Percentiles rank a stretch among this genome's conserved stretches.
These are phyloP conservation scores for Spiromastix sp. DNA, from an alignment of 2,329 filamentous ascomycete genomes.

Conservation along the genomic window DNA sequence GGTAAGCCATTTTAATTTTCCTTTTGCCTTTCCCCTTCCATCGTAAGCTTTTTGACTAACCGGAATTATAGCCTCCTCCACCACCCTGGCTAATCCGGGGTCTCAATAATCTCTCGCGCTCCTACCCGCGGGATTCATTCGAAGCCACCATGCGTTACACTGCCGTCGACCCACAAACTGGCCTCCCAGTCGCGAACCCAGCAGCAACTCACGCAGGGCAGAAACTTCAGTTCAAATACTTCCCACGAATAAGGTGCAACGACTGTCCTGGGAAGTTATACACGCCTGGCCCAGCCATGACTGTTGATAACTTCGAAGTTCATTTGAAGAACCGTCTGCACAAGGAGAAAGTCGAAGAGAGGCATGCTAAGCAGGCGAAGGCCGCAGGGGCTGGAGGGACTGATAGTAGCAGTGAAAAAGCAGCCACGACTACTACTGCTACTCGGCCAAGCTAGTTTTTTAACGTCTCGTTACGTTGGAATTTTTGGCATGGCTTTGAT, in stretches of 20 bases:
- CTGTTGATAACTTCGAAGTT: constrained; percentile 83
- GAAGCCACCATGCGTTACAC: constrained; percentile 87
- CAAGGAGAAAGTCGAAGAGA: constrained; percentile 56
- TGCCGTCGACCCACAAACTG: constrained; percentile 63
- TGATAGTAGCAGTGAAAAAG: too few relatives aligned
- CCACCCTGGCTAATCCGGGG: constrained; percentile 75
- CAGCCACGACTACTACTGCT: not conserved
- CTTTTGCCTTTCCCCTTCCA: not conserved
- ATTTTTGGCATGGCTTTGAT: too few relatives aligned
- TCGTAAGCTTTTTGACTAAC: not conserved
- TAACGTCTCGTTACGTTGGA: too few relatives aligned
- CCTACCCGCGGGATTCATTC: constrained; percentile 72
- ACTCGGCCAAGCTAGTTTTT: not conserved
- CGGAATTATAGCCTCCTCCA: constrained; percentile 55
- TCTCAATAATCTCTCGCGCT: constrained; percentile 58
- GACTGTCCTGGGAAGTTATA: constrained; percentile 94
- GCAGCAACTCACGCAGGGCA: constrained; percentile 44
- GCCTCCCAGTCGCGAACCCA: constrained; percentile 49
- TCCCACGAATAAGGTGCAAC: constrained; percentile 80
- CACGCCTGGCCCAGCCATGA: constrained; percentile 74
- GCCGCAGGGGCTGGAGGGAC: not conserved
- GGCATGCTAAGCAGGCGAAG: constrained; percentile 23
- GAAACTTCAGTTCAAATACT: constrained; percentile 65
- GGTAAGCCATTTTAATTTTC: constrained; percentile 21
- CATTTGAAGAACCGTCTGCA: constrained; percentile 82